phyloP scores from a whole-genome alignment of 2,329 filamentous ascomycete species.

The Monosporascus sp. region DNA sequence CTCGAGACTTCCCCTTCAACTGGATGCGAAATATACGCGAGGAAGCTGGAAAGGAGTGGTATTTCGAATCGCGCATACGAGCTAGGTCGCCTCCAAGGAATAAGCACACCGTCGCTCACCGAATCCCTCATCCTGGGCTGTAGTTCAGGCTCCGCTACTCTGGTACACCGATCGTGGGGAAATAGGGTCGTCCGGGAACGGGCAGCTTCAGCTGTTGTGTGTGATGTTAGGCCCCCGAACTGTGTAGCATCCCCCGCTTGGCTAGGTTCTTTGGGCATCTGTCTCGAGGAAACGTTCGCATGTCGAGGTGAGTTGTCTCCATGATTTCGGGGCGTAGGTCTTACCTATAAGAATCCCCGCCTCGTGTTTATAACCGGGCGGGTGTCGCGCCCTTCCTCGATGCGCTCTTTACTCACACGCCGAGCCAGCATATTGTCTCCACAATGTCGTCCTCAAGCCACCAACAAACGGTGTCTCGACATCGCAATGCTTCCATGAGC shows the following conservation, averaged over 20 bases:
- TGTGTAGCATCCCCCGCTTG: conserved; percentile 35
- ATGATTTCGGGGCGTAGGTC: conserved; percentile 1
- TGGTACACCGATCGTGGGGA: conserved; percentile 21
- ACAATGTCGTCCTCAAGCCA: conserved; percentile 54
- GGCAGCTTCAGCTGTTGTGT: conserved; percentile 35
- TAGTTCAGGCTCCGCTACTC: conserved; percentile 10
- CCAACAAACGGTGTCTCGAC: conserved; percentile 41
- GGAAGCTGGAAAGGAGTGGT: not conserved
- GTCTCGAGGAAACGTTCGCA: conserved; percentile 25
- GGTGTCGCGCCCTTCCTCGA: conserved; percentile 3
- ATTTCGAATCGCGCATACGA: conserved; percentile 1
- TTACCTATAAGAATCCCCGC: conserved; percentile 10
- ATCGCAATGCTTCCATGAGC: conserved; percentile 55
- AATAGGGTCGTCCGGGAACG: conserved; percentile 29
- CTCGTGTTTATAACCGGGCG: conserved; percentile 6
- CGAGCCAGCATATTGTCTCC: conserved; percentile 31
- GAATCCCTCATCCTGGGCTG: conserved; percentile 17
- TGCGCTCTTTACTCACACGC: conserved; percentile 18
- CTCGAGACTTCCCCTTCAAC: not conserved
- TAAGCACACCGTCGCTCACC: conserved; percentile 14
- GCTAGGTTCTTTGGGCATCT: conserved; percentile 34
- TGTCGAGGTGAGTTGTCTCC: conserved; percentile 24
- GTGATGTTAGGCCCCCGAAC: conserved; percentile 37
- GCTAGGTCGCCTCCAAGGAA: conserved; percentile 18
- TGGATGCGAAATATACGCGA: not conserved